These are phyloP conservation scores for Smallanthus sonchifolius DNA, from an alignment of 129 eudicot genomes.

Conservation along the genomic window DNA sequence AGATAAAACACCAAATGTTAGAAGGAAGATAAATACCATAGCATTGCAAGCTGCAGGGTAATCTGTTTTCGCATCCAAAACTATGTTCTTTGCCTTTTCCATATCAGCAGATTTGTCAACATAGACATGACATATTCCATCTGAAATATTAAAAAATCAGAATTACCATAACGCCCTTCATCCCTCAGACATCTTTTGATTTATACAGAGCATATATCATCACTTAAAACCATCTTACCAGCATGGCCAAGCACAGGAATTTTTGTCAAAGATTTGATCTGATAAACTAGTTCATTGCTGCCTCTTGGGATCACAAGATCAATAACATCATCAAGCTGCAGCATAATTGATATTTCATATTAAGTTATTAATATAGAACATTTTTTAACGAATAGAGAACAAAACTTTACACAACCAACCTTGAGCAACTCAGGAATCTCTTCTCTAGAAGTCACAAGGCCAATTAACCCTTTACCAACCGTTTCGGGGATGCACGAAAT, in stretches of 20 bases:
- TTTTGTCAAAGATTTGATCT: constrained; percentile 83
- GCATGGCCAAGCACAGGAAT: constrained; percentile 98
- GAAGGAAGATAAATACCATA: constrained; percentile 52
- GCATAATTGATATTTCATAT: constrained; percentile 12
- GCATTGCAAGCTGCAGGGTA: constrained; percentile 99
- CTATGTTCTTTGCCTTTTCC: constrained; percentile 88
- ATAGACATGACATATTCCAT: constrained; percentile 98
- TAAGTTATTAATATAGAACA: background rate
- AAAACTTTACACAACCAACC: constrained; percentile 35
- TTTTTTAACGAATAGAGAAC: background rate
- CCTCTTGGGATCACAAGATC: constrained; percentile 99
- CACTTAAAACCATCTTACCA: constrained; percentile 43
- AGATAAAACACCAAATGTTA: background rate
- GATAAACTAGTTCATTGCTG: constrained; percentile 92
- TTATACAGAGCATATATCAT: constrained; percentile 11
- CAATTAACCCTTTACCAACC: constrained; percentile 79
- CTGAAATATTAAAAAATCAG: constrained; percentile 38
- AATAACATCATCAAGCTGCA: constrained; percentile 95
- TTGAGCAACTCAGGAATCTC: constrained; percentile 95
- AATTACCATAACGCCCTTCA: constrained; percentile 9
- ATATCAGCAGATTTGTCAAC: constrained; percentile 88
- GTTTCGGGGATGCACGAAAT: constrained; percentile 76
- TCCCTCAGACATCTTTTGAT: constrained; percentile 10
- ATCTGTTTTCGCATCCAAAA: constrained; percentile 90
- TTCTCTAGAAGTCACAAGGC: constrained; percentile 92